Evolutionary conservation across 176 grass and related monocot genomes (phyloP), one percentile per base, ranked within the genome.

Genomic region (Paspalum notatum): DNA sequence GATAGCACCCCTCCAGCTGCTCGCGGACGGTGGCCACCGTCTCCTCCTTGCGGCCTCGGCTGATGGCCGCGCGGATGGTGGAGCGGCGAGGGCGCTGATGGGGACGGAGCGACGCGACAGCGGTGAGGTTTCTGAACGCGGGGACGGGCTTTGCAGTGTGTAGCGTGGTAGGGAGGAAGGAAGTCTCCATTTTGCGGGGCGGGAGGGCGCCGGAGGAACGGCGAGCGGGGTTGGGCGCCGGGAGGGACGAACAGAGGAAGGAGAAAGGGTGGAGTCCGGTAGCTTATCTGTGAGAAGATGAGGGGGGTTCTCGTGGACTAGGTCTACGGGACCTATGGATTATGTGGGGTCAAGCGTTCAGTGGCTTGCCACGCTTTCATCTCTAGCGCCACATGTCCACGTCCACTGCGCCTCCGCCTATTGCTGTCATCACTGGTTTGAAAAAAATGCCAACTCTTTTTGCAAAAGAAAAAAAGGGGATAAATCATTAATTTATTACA

Each of bases 1-100:
- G 88, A 78, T 93, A 90, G 83, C 95, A 98, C 37, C 91, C 87
- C 78, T 98, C 92, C 52, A 98, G 88, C 82, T 95, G 91, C 59
- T 82, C 89, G 26, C 90, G 90, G 67, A 97, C 90, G 37, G 57
- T 18, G 8, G 77, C 87, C 54, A 95, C 76, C 27, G 90, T 84
- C 74, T 83, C 88, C 81, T 98, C 95, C 66, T 91, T 88, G 78
- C 93, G 91, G 57, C 83, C 67, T 5, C 92, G 90, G 24, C 86
- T 85, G 80, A 93, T 88, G 51, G 86, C 91, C 54, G 95, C 88
- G 21, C 90, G 88, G 77, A 98, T 91, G 68, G 85, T 79, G 62
- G 83, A 69, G 51, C 82, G 51, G 46, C 86, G 85, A 12, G 75
- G 47, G 59, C 58, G 58, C 64, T 82, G 18, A 44, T 48, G n/a